Evolutionary conservation across 306 rosid species (phyloP).

Genomic region (Ammopiptanthus mongolicus): DNA sequence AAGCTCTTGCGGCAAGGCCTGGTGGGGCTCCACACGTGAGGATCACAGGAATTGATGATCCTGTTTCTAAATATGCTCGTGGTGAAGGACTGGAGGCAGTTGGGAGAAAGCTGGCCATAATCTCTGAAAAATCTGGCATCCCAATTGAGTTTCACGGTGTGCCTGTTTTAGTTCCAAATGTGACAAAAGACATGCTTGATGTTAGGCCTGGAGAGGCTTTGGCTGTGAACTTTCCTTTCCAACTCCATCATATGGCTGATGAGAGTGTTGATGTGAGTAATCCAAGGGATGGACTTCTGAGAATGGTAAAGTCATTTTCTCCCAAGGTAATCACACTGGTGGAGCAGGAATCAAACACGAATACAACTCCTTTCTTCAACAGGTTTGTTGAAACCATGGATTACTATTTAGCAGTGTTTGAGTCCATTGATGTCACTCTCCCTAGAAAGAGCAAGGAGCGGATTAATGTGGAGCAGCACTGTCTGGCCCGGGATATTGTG

Average conservation of each 20-base stretch:
- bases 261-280: conserved; percentile 76
- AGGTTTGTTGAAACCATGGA: conserved; percentile 67
- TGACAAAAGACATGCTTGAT: conserved; percentile 66
- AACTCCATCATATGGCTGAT: conserved; percentile 87
- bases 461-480: conserved; percentile 78
- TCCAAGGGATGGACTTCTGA: conserved; percentile 70
- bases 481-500: conserved; percentile 75
- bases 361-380: conserved; percentile 75
- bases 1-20: conserved; percentile 88
- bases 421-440: conserved; percentile 65
- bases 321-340: conserved; percentile 72
- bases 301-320: conserved; percentile 66
- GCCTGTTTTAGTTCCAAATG: conserved; percentile 55
- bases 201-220: conserved; percentile 74
- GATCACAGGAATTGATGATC: conserved; percentile 85
- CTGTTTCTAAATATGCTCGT: conserved; percentile 58
- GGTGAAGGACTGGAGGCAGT: conserved; percentile 69
- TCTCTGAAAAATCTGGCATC: conserved; percentile 54
- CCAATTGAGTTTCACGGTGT: conserved; percentile 69
- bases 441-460: conserved; percentile 56
- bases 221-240: conserved; percentile 80
- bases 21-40: conserved; percentile 73
- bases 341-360: conserved; percentile 92
- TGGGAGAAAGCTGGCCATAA: conserved; percentile 38
- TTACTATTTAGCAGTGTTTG: conserved; percentile 73